A percentile compares a stretch with the other conserved stretches of the same genome.
These are phyloP conservation scores for Pyricularia grisea DNA, from an alignment of 2,329 filamentous ascomycete genomes.

Conservation along the genomic window DNA sequence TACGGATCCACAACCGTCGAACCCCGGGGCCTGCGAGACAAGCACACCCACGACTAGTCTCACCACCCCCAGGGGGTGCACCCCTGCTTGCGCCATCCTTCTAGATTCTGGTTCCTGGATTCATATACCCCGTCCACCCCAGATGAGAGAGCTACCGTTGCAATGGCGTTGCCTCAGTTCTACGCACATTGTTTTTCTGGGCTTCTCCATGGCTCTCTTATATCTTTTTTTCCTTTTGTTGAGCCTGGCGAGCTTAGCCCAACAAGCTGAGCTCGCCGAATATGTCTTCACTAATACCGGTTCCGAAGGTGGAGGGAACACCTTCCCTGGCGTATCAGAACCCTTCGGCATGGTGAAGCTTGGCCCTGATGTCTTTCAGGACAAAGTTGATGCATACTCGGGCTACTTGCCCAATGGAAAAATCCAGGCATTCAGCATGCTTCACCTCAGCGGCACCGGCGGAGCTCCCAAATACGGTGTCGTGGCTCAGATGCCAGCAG, in stretches of 20 bases:
- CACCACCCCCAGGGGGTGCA: not conserved
- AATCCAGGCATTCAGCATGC: conserved; percentile 52
- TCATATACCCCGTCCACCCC: not conserved
- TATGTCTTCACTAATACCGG: conserved; percentile 35
- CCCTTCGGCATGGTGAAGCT: conserved; percentile 40
- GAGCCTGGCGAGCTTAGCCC: conserved; percentile 1
- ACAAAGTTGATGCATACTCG: conserved; percentile 38
- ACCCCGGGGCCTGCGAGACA: not conserved
- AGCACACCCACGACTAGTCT: not conserved
- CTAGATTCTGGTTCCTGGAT: not conserved
- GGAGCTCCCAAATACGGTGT: conserved; percentile 64
- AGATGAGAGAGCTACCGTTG: not conserved
- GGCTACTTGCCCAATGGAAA: conserved; percentile 39
- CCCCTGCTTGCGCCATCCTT: not conserved
- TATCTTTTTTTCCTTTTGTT: not conserved
- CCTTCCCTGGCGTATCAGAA: conserved; percentile 37
- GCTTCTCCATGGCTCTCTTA: conserved; percentile 1
- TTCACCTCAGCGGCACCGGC: conserved; percentile 59
- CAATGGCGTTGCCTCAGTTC: not conserved
- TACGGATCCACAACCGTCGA: not conserved
- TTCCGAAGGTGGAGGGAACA: conserved; percentile 35
- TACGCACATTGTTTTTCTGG: not conserved
- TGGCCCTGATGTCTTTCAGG: conserved; percentile 38
- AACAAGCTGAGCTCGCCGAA: conserved; percentile 16
- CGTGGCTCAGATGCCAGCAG: conserved; percentile 47